Conservation (phyloP, 345 rosid species). For the Camelina hispida region DNA sequence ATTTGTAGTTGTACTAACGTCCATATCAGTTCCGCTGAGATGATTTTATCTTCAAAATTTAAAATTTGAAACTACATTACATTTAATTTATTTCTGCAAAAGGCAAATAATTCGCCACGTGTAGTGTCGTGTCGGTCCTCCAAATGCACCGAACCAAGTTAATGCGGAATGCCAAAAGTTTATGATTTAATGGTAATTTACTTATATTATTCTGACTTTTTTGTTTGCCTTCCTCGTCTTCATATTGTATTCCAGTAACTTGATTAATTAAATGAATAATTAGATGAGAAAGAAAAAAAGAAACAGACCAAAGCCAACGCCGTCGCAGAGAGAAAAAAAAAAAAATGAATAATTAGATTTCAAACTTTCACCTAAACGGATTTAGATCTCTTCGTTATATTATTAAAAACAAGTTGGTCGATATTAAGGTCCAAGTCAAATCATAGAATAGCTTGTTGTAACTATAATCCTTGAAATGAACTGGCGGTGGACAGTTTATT, state of each 20-base stretch:
- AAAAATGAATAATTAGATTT: neutral
- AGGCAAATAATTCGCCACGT: slow-evolving; percentile 18
- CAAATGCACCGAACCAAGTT: slow-evolving; percentile 33
- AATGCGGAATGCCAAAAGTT: slow-evolving; percentile 22
- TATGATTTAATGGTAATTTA: slow-evolving; percentile 8
- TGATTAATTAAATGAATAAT: neutral
- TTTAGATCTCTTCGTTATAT: neutral
- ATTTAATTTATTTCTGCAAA: neutral
- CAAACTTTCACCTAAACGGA: neutral
- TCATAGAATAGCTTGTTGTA: neutral
- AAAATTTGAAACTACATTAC: slow-evolving; percentile 10
- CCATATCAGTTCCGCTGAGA: neutral
- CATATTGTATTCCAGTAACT: neutral
- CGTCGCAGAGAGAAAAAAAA: too few species aligned
- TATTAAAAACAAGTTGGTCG: neutral
- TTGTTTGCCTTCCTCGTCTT: neutral
- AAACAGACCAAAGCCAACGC: too few species aligned
- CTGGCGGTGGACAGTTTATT: neutral
- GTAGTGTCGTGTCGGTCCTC: slow-evolving; percentile 34
- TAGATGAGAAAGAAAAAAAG: too few species aligned
- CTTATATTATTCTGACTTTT: slow-evolving; percentile 20
- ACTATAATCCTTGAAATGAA: neutral
- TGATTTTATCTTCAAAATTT: slow-evolving; percentile 10
- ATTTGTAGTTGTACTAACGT: neutral
- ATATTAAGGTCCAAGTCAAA: neutral